Percentiles rank a stretch among this genome's conserved stretches.
Conservation (phyloP, 208 protist genomes). For the Leishmania arabica region DNA sequence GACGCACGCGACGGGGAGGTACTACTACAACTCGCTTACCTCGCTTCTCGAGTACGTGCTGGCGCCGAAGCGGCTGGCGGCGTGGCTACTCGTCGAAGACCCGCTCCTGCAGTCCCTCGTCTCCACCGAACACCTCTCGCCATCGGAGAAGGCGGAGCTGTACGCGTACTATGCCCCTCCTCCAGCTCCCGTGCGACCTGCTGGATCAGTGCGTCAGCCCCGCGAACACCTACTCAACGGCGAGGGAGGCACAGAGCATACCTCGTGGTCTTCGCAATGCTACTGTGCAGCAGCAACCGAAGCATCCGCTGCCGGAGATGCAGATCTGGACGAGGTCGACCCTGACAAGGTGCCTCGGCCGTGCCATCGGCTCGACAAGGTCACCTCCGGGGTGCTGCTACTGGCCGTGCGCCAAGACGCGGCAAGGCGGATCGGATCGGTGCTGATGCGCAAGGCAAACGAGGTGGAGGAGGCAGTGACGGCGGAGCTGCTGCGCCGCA, state of each 20-base stretch:
- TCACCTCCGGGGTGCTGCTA: conserved; percentile 86
- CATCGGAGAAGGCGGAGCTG: conserved; percentile 57
- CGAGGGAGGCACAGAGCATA: not conserved
- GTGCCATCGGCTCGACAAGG: conserved; percentile 89
- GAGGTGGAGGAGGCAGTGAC: conserved; percentile 49
- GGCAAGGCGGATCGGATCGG: conserved; percentile 49
- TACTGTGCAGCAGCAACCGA: not conserved
- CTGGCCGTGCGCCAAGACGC: conserved; percentile 56
- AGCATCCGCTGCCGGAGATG: not conserved
- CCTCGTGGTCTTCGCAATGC: not conserved
- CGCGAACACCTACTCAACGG: not conserved
- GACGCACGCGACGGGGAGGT: conserved; percentile 91
- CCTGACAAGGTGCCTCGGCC: conserved; percentile 61
- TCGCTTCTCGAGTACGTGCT: conserved; percentile 90
- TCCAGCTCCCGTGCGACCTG: not conserved
- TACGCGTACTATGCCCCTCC: conserved; percentile 52
- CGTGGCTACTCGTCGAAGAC: conserved; percentile 63
- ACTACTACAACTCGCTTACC: conserved; percentile 92
- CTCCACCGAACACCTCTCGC: conserved; percentile 42
- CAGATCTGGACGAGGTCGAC: conserved; percentile 31
- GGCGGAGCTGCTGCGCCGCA: conserved; percentile 6
- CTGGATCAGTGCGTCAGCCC: not conserved
- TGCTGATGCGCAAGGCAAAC: conserved; percentile 69
- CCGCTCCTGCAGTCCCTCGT: conserved; percentile 76
- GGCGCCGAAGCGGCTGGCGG: conserved; percentile 64